These are phyloP conservation scores for Pseudogymnoascus destructans DNA, from an alignment of 2,329 filamentous ascomycete genomes.

Conservation along the genomic window DNA sequence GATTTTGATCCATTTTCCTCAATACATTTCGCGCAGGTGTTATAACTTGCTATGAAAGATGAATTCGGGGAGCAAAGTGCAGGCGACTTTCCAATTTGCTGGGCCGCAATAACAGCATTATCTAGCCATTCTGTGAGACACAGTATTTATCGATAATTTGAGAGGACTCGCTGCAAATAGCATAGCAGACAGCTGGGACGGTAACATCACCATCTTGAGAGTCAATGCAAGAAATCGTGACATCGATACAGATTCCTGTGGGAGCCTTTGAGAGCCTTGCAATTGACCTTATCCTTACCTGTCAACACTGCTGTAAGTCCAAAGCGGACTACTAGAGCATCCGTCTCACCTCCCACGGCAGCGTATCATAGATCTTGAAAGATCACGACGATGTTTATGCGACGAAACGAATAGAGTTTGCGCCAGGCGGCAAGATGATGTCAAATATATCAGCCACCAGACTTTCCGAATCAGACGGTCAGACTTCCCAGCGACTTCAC, in stretches of 20 bases:
- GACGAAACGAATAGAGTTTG: constrained; percentile 7
- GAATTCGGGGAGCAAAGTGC: neutral
- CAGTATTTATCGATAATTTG: neutral
- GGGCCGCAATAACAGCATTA: neutral
- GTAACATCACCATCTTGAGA: neutral
- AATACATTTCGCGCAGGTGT: neutral
- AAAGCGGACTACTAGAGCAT: constrained; percentile 13
- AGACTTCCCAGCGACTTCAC: neutral
- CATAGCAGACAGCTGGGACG: neutral
- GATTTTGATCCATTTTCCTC: neutral
- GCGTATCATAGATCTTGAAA: neutral
- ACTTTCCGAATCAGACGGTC: neutral
- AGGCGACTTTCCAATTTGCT: neutral
- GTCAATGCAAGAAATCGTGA: neutral
- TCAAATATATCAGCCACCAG: neutral
- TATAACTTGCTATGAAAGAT: neutral
- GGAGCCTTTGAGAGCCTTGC: neutral
- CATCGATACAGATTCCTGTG: neutral
- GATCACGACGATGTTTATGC: constrained; percentile 5
- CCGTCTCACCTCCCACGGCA: neutral
- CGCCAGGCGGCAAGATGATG: neutral
- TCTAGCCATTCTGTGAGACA: neutral
- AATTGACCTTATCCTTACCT: neutral
- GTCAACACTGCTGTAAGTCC: neutral
- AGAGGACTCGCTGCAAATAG: neutral